phyloP scores from a whole-genome alignment of 2,329 filamentous ascomycete species.

The Alternaria tenuissima region DNA sequence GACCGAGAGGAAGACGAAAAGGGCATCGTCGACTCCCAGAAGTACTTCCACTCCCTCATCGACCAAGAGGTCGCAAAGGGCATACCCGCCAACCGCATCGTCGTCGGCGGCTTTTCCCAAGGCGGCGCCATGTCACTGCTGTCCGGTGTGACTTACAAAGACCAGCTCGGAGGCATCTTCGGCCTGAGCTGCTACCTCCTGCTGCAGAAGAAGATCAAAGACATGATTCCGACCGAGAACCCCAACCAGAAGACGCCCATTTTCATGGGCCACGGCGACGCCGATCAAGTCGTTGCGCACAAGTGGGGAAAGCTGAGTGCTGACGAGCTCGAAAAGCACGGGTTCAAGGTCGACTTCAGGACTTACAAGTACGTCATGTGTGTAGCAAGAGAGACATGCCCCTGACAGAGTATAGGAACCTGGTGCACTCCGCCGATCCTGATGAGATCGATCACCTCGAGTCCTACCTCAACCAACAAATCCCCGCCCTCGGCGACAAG shows the following conservation, averaged over 20 bases:
- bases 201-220: slow-evolving; percentile 70
- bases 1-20: slow-evolving; percentile 68
- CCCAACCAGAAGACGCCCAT: slow-evolving; percentile 80
- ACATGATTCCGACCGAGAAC: slow-evolving; percentile 52
- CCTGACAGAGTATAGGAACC: slow-evolving; percentile 58
- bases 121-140: slow-evolving; percentile 89
- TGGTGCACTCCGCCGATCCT: slow-evolving; percentile 78
- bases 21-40: slow-evolving; percentile 76
- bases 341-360: slow-evolving; percentile 77
- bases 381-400: too few species aligned
- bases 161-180: slow-evolving; percentile 86
- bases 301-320: slow-evolving; percentile 73
- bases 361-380: slow-evolving; percentile 69
- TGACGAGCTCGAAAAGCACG: slow-evolving; percentile 71
- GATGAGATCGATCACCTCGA: slow-evolving; percentile 86
- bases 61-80: slow-evolving; percentile 80
- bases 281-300: slow-evolving; percentile 75
- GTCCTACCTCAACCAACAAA: slow-evolving; percentile 62
- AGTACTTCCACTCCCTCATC: slow-evolving; percentile 81
- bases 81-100: slow-evolving; percentile 82
- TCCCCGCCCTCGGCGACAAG: slow-evolving; percentile 58
- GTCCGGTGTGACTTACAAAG: slow-evolving; percentile 74
- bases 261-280: slow-evolving; percentile 87
- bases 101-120: slow-evolving; percentile 85
- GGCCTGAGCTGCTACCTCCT: slow-evolving; percentile 84